Evolutionary conservation across 2,329 filamentous ascomycete species (phyloP), one percentile per base, ranked within the genome.

Genomic region (Hortaea werneckii): DNA sequence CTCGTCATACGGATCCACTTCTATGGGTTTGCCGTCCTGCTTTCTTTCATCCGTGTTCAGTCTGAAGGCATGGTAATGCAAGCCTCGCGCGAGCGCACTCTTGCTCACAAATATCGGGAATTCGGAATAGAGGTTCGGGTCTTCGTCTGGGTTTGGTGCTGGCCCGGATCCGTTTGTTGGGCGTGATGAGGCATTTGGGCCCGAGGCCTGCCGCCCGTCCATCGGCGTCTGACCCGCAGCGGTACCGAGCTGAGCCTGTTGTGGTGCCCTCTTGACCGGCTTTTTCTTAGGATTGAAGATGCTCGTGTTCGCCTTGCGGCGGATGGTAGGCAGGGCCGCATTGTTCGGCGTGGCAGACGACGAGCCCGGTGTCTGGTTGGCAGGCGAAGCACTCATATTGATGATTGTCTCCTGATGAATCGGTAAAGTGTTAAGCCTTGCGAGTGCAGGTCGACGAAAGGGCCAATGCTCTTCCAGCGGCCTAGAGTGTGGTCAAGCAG

Each of bases 1-100:
- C 54, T 90, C 82, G 59, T 96, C 82, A 49, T 87, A 74, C 29
- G 80, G 76, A 55, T 84, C 83, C 50, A 69, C 52, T 73, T 74
- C 57, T 5, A 50, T 41, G 2, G 53, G 48, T 6, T 56, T 50
- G n/a, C 51, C 49, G 29, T 59, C 57, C 10, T 51, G n/a, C 34
- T 43, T 43, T 28, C 39, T 26, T 34, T 34, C 30, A 37, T 80
- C 80, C 43, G 27, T 71, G 51, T 83, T 75, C 46, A 98, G 81
- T 55, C 86, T 83, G 73, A 95, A 89, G 51, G 94, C 78, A 62
- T 98, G 92, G 59, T 88, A 82, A 41, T 90, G 84, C 48, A 94
- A 70, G 5, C 84, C 85, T 55, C 92, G 83, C 46, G 38, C 86
- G 75, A 95, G 67, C 7, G 82, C 80, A 58, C 82, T 81, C 66